phyloP scores from a whole-genome alignment of 768 basidiomycete genomes.

The Mrakia frigida region DNA sequence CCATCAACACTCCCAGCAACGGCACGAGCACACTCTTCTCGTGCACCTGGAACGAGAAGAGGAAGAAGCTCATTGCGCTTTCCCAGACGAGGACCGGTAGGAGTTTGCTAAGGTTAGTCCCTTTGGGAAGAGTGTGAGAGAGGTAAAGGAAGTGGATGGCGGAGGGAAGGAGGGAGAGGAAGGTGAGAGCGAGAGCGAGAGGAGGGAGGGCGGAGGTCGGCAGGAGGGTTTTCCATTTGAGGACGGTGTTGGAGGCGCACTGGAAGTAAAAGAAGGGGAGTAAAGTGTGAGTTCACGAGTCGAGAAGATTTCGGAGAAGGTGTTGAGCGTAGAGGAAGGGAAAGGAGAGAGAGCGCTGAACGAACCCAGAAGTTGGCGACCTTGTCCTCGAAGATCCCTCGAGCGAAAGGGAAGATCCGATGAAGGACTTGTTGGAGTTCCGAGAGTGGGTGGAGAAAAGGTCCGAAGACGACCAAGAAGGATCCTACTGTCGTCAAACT shows the following conservation, averaged over 20 bases:
- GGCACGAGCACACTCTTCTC: conserved; percentile 88
- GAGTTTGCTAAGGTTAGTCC: conserved; percentile 54
- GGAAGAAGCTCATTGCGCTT: conserved; percentile 71
- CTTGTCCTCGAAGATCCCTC: conserved; percentile 53
- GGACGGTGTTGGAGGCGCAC: conserved; percentile 77
- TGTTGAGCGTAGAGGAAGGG: neutral
- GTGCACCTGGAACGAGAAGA: conserved; percentile 95
- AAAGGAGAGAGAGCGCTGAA: neutral
- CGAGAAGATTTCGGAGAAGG: neutral
- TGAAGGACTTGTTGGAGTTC: conserved; percentile 59
- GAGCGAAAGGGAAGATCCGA: conserved; percentile 85
- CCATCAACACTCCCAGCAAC: conserved; percentile 56
- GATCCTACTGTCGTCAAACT: conserved; percentile 58
- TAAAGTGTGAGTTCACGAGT: too few relatives aligned
- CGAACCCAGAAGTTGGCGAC: conserved; percentile 86
- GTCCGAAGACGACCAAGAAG: conserved; percentile 67
- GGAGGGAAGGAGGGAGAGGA: conserved; percentile 58
- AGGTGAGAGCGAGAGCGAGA: conserved; percentile 62
- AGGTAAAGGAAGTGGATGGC: conserved; percentile 39
- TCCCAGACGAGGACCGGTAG: conserved; percentile 56
- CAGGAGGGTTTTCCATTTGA: conserved; percentile 69
- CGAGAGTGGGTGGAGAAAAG: conserved; percentile 58
- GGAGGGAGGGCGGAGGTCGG: conserved; percentile 54
- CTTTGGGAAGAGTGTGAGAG: conserved; percentile 36
- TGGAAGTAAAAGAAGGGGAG: neutral